Conservation (phyloP, 2,329 filamentous ascomycete species). For the Aspergillus tubingensis region DNA sequence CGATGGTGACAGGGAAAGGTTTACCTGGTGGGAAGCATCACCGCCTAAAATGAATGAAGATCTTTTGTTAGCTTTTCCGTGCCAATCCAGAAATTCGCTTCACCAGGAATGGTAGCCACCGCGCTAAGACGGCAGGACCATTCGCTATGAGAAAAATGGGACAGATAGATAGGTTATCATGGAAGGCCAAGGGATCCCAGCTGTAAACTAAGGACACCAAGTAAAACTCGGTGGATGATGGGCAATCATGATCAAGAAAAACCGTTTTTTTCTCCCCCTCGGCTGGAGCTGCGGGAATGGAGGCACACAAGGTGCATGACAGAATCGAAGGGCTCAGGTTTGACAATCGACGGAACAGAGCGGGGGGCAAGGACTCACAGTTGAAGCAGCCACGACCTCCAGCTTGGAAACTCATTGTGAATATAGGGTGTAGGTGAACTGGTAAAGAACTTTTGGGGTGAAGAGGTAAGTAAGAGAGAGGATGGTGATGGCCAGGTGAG, state of each 20-base stretch:
- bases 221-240: background rate
- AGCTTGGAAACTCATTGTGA: slow-evolving; percentile 53
- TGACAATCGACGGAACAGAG: slow-evolving; percentile 7
- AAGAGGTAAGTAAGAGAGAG: background rate
- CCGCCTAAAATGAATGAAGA: slow-evolving; percentile 57
- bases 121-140: background rate
- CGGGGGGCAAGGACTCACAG: slow-evolving; percentile 48
- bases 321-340: slow-evolving; percentile 4
- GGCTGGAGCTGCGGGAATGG: background rate
- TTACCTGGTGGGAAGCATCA: slow-evolving; percentile 74
- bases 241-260: background rate
- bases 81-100: background rate
- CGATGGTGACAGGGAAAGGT: slow-evolving; percentile 27
- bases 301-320: background rate
- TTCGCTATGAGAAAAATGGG: background rate
- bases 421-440: slow-evolving; percentile 13
- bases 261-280: background rate
- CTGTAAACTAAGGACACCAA: background rate
- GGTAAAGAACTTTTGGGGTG: background rate
- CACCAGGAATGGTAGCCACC: too few species aligned
- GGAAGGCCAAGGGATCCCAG: background rate
- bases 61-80: slow-evolving; percentile 4
- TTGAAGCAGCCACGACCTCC: slow-evolving; percentile 60
- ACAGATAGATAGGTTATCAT: background rate
- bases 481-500: background rate